Evolutionary conservation across 2,329 filamentous ascomycete species (phyloP).

Genomic region (Thielaviopsis euricoi): DNA sequence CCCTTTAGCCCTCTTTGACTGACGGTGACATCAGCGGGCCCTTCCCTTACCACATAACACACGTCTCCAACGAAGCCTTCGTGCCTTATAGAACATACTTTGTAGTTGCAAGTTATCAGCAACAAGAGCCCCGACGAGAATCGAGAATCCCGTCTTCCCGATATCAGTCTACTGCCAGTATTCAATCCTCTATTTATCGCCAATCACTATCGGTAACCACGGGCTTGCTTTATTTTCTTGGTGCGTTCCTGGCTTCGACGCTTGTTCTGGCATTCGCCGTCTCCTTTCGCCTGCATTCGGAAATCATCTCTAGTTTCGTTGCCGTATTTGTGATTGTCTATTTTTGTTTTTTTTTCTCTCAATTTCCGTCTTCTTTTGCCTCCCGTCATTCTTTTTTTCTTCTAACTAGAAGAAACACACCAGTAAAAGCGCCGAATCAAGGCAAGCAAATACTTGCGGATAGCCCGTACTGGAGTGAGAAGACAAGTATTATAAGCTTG

Average conservation of each 20-base stretch:
- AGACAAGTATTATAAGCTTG: neutral
- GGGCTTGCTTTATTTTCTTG: neutral
- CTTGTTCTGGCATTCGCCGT: neutral
- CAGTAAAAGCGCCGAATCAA: neutral
- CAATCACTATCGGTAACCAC: too few relatives aligned
- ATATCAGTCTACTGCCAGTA: neutral
- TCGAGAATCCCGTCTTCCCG: neutral
- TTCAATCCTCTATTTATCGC: neutral
- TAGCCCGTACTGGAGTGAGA: neutral
- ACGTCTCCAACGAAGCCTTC: too few relatives aligned
- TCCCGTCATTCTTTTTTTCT: neutral
- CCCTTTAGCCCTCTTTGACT: neutral
- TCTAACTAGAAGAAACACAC: neutral
- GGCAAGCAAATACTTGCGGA: neutral
- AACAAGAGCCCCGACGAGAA: too few relatives aligned
- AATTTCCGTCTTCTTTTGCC: neutral
- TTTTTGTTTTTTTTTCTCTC: neutral
- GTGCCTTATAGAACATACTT: too few relatives aligned
- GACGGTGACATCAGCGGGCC: neutral
- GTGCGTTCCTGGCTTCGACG: neutral
- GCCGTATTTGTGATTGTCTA: neutral
- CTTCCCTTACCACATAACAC: too few relatives aligned
- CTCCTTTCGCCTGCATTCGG: neutral
- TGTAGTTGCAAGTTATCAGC: neutral
- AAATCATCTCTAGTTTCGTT: constrained; percentile 1